Conservation (phyloP, 164 flowering plant species). For the Liquidambar formosana region DNA sequence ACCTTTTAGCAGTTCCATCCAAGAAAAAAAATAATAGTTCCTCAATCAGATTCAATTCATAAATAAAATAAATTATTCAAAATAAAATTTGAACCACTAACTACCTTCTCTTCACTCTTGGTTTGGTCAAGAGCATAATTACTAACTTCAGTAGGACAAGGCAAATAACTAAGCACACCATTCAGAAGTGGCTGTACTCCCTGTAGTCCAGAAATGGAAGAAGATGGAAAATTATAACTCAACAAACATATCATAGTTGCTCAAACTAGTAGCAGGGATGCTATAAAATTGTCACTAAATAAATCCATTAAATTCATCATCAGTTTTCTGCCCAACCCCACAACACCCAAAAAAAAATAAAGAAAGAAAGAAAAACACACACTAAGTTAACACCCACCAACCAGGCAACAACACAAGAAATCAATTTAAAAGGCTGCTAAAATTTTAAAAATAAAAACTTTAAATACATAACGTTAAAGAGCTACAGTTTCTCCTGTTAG, state of each 20-base stretch:
- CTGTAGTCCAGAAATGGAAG: constrained; percentile 38
- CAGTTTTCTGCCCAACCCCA: too few species aligned
- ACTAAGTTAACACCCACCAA: too few species aligned
- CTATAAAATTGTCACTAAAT: too few species aligned
- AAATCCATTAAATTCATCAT: too few species aligned
- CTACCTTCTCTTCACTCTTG: constrained; percentile 90
- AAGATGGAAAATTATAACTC: background rate
- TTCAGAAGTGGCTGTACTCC: constrained; percentile 97
- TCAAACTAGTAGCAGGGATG: too few species aligned
- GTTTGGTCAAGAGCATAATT: constrained; percentile 94
- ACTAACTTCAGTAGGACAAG: constrained; percentile 87
- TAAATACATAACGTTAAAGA: too few species aligned
- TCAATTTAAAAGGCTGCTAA: too few species aligned
- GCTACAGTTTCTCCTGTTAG: too few species aligned
- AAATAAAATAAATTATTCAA: background rate
- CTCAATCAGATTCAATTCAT: background rate
- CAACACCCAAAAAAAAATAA: too few species aligned
- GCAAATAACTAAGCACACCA: constrained; percentile 89
- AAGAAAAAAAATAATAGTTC: constrained; percentile 10
- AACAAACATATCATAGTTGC: background rate
- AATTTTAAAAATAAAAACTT: too few species aligned
- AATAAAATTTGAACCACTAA: background rate
- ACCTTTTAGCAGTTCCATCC: constrained; percentile 44
- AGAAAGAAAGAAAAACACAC: too few species aligned
- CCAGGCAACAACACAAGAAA: too few species aligned